A percentile compares a stretch with the other conserved stretches of the same genome.
These are phyloP conservation scores for Boletus rubroflammeus DNA, from an alignment of 768 basidiomycete genomes.

Conservation along the genomic window DNA sequence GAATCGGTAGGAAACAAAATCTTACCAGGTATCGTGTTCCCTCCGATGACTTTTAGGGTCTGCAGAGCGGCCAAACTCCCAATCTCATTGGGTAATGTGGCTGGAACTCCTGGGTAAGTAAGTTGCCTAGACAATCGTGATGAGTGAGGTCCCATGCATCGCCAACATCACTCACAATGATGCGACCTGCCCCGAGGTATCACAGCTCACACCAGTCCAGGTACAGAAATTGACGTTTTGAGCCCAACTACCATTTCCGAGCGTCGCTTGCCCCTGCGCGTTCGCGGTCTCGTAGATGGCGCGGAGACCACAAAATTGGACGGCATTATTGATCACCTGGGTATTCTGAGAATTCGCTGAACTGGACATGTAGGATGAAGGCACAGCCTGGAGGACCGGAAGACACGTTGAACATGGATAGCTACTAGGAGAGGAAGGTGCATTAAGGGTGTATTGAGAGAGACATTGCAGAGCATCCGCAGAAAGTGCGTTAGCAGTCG, in stretches of 20 bases:
- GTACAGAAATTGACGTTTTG: conserved; percentile 43
- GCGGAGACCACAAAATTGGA: conserved; percentile 48
- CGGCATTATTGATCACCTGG: conserved; percentile 32
- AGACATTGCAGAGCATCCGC: conserved; percentile 42
- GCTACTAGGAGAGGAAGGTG: conserved; percentile 37
- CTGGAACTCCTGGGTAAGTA: conserved; percentile 46
- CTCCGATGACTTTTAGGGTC: conserved; percentile 39
- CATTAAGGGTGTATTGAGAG: conserved; percentile 43
- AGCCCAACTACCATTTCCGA: conserved; percentile 44
- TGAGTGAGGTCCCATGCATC: background rate
- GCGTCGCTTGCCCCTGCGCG: conserved; percentile 34
- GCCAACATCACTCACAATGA: conserved; percentile 36
- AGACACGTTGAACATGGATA: conserved; percentile 49
- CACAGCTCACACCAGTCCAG: conserved; percentile 46
- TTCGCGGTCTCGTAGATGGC: conserved; percentile 40
- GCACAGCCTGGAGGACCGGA: conserved; percentile 37
- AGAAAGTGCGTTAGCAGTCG: conserved; percentile 33
- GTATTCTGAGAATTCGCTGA: conserved; percentile 32
- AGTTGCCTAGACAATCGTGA: conserved; percentile 29
- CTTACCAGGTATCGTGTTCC: conserved; percentile 41
- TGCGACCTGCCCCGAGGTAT: conserved; percentile 37
- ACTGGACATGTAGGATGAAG: conserved; percentile 30
- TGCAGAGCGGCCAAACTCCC: conserved; percentile 38
- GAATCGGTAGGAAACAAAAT: background rate
- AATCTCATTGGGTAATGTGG: conserved; percentile 40